Conservation (phyloP, 768 basidiomycete genomes). For the Leccinum truebloodii region DNA sequence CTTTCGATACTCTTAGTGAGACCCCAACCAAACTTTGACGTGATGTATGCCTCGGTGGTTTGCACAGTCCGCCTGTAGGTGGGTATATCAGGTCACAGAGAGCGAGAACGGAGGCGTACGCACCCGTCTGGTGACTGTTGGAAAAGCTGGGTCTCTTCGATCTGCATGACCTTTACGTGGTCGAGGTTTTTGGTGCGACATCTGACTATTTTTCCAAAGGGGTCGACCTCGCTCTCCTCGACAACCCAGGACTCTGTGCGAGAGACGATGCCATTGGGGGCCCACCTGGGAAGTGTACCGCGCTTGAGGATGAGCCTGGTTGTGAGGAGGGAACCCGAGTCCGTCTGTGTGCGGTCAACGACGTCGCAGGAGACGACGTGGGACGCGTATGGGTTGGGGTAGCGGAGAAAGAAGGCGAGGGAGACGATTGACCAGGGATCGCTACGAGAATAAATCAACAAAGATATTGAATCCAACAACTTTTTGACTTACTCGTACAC, state of each 20-base stretch:
- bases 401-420: conserved; percentile 91
- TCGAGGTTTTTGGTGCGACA: conserved; percentile 89
- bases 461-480: background rate
- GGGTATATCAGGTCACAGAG: conserved; percentile 4
- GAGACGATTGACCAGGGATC: conserved; percentile 94
- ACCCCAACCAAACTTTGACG: conserved; percentile 91
- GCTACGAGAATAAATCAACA: conserved; percentile 39
- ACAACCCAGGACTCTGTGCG: conserved; percentile 93
- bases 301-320: conserved; percentile 91
- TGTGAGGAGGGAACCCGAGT: conserved; percentile 75
- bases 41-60: conserved; percentile 81
- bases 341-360: conserved; percentile 75
- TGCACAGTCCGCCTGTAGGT: conserved; percentile 71
- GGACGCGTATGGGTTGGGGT: conserved; percentile 92
- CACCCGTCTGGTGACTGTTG: conserved; percentile 72
- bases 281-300: conserved; percentile 91
- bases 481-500: conserved; percentile 50
- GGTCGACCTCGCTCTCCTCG: conserved; percentile 94
- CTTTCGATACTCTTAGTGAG: conserved; percentile 85
- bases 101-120: conserved; percentile 23
- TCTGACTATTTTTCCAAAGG: conserved; percentile 70
- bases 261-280: conserved; percentile 76
- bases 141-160: conserved; percentile 80
- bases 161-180: conserved; percentile 92
- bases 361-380: conserved; percentile 97